Percentiles rank a stretch among this genome's conserved stretches.
These are phyloP conservation scores for Xylariaceae sp. DNA, from an alignment of 2,329 filamentous ascomycete genomes.

Conservation along the genomic window DNA sequence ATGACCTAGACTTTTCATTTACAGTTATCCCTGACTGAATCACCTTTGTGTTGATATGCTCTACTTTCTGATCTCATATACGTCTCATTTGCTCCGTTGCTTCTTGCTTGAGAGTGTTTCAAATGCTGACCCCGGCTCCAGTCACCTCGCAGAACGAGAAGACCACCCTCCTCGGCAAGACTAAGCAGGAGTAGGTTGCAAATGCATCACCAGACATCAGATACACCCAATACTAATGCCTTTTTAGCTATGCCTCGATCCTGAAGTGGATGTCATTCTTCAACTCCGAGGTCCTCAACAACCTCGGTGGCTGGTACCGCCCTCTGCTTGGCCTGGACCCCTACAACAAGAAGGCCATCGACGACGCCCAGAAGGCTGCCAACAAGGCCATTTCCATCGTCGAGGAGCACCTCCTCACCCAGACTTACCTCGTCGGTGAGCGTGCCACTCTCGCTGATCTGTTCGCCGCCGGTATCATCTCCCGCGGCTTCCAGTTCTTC, in stretches of 20 bases:
- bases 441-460: slow-evolving; percentile 95
- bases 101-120: slow-evolving; percentile 24
- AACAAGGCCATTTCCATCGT: slow-evolving; percentile 67
- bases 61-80: slow-evolving; percentile 73
- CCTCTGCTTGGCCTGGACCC: slow-evolving; percentile 76
- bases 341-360: slow-evolving; percentile 98
- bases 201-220: neutral
- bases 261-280: slow-evolving; percentile 97
- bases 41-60: slow-evolving; percentile 75
- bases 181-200: slow-evolving; percentile 88
- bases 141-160: slow-evolving; percentile 99
- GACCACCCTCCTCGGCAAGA: slow-evolving; percentile 98
- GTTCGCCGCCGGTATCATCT: slow-evolving; percentile 75
- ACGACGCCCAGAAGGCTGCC: slow-evolving; percentile 70
- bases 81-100: slow-evolving; percentile 24
- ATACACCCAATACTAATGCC: slow-evolving; percentile 22
- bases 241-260: slow-evolving; percentile 79
- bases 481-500: slow-evolving; percentile 89
- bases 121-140: slow-evolving; percentile 39
- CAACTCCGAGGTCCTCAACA: slow-evolving; percentile 80
- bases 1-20: slow-evolving; percentile 72
- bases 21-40: slow-evolving; percentile 99
- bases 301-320: slow-evolving; percentile 76
- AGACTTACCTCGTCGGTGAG: slow-evolving; percentile 98
- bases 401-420: slow-evolving; percentile 83